Evolutionary conservation across 306 rosid genomes (phyloP).

Genomic region (Echinosophora koreensis): DNA sequence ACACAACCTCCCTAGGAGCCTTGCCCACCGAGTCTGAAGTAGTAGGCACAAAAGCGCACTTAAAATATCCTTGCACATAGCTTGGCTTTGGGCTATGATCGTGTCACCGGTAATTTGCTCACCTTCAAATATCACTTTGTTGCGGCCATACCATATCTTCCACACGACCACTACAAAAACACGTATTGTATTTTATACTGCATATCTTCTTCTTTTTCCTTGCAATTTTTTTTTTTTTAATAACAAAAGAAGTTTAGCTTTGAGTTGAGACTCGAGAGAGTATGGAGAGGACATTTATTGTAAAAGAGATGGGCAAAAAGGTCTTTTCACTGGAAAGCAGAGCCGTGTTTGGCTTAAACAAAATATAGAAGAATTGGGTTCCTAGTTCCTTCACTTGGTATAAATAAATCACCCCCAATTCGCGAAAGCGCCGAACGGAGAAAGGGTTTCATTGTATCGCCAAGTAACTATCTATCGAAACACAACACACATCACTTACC

Average conservation of each 20-base stretch:
- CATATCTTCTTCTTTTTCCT: not conserved
- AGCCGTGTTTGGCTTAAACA: constrained; percentile 52
- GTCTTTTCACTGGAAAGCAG: not conserved
- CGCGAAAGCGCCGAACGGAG: constrained; percentile 52
- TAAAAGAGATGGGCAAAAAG: not conserved
- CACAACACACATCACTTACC: not conserved
- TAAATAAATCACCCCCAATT: constrained; percentile 3
- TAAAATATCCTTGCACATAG: no score
- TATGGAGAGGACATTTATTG: no score
- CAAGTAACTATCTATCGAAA: not conserved
- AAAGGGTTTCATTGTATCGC: constrained; percentile 33
- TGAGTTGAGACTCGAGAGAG: no score
- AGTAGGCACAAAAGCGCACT: no score
- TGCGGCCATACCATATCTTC: no score
- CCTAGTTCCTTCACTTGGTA: not conserved
- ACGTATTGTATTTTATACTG: no score
- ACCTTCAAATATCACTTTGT: no score
- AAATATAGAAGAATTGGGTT: not conserved
- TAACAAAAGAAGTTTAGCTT: not conserved
- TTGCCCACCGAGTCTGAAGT: no score
- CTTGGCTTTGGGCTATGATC: no score
- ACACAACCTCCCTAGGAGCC: no score
- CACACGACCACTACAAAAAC: no score
- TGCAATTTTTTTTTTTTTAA: not conserved
- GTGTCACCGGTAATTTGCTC: no score